Evolutionary conservation across 371 early-diverging fungal species (phyloP), one percentile per base, ranked within the genome.

Genomic region (Mortierella sp.): DNA sequence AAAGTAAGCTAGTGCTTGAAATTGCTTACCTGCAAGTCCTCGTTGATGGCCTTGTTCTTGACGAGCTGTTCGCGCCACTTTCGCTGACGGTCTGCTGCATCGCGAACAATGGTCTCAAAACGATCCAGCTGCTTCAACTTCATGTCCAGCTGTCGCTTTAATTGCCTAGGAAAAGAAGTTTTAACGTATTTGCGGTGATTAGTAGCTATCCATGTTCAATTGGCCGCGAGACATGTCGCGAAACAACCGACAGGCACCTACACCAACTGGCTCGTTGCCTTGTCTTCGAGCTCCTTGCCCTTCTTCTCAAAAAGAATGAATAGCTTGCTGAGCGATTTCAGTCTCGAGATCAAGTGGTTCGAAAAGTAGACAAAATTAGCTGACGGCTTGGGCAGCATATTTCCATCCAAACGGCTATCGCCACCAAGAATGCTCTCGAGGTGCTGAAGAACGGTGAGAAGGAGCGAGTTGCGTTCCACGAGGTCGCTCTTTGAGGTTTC

Each of bases 371-470:
- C 57, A 70, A 89, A 88, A 51, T 87, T 88, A 53, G 76, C 73
- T 0, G 86, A 87, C 5, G 88, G 88, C 51, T 89, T 89, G 1
- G 89, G 89, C 31, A 82, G 53, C 74, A 82, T 76, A 57, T 86
- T 75, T 69, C 76, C 46, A 55, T 80, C 87, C 57, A 82, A 61
- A 24, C 80, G 82, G 59, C 74, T 82, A 59, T 82, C 82, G 5
- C 77, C 82, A 2, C 87, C 84, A 40, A 88, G 73, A 55, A 88
- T 77, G 34, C 67, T 86, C 57, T 89, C 88, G 5, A 87, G 59
- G 69, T 88, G 83, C 71, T 83, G 83, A 5, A 82, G 79, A 9
- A 83, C 83, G 6, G 78, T 79, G 16, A 88, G 53, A 24, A 89
- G 83, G 40, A 89, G 78, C 19, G 86, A 82, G 72, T 89, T 86